These are phyloP conservation scores for Circinella umbellata DNA, from an alignment of 371 early-diverging fungal genomes.

Conservation along the genomic window DNA sequence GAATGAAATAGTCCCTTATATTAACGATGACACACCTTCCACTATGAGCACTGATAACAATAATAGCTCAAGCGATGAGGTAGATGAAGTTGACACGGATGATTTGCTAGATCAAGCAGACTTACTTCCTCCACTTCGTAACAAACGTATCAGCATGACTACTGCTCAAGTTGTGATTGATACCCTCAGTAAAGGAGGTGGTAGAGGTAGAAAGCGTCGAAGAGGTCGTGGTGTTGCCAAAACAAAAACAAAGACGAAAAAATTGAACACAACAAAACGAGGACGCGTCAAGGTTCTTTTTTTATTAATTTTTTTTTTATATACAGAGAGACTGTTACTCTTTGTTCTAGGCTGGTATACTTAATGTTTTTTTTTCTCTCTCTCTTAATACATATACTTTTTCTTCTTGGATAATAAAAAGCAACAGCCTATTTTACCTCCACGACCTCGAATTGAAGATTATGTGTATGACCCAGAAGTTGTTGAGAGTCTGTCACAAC, in stretches of 20 bases:
- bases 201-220: not conserved
- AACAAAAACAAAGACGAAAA: constrained; percentile 8
- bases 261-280: not conserved
- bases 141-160: constrained; percentile 11
- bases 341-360: not conserved
- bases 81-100: constrained; percentile 25
- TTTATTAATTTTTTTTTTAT: not conserved
- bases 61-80: constrained; percentile 16
- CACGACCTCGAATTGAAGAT: constrained; percentile 13
- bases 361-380: not conserved
- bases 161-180: not conserved
- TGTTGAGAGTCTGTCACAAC: constrained; percentile 49
- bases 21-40: constrained; percentile 9
- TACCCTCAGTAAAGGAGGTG: not conserved
- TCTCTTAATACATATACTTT: not conserved
- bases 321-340: not conserved
- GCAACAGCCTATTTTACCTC: not conserved
- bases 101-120: constrained; percentile 22
- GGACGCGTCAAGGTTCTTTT: constrained; percentile 3
- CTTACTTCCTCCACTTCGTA: constrained; percentile 14
- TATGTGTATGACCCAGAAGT: constrained; percentile 43
- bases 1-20: constrained; percentile 13
- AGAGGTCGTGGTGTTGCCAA: not conserved
- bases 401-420: not conserved
- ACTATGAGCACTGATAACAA: constrained; percentile 5